Base-by-base conservation (phyloP, 257 asterid genomes). In the Knoxia roxburghii region DNA sequence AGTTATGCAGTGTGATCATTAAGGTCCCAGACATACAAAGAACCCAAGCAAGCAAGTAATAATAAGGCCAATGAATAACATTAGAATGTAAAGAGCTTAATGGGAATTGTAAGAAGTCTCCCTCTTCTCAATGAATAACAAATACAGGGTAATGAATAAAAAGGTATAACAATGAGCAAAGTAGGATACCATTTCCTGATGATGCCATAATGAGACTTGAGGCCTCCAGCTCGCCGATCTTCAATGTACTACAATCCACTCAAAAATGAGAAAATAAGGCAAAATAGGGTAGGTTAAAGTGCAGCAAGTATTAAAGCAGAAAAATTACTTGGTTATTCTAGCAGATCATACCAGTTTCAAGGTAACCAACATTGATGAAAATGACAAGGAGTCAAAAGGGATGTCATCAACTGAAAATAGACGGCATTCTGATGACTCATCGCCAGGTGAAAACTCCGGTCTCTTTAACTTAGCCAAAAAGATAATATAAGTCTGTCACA, bases 351-450 rank as follows among this genome's bases (percentile, higher is more conserved):
- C 98, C 97, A 89, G 59, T 67, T 88, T 84, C 60, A 93, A 77
- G 49, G 97, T 86, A 72, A 93, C 91, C 74, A 93, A 82, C 95
- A 90, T 93, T 0, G 98, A 93, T 20, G 98, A 93, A 75, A 93
- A 93, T 67, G 98, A 86, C 76, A 93, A 77, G 65, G 97, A 86
- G 66, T 93, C 91, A 71, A 88, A 86, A 58, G 98, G 98, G 68
- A 93, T 87, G 65, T 86, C 97, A 76, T 85, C 85, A 39, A 71
- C 73, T 0, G 85, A 83, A 68, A 87, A 93, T 59, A 93, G 95
- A 69, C 78, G 79, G 76, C 98, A 93, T 70, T 93, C 98, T 2
- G 85, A 83, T 80, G 98, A 89, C 76, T 93, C 98, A 5, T 88
- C 91, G 46, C 98, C 97, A 0, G 98, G 95, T 33, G 96, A 86